Evolutionary conservation across 2,329 filamentous ascomycete genomes (phyloP), one percentile per base, ranked within the genome.

Genomic region (Pseudodiploospora longispora): DNA sequence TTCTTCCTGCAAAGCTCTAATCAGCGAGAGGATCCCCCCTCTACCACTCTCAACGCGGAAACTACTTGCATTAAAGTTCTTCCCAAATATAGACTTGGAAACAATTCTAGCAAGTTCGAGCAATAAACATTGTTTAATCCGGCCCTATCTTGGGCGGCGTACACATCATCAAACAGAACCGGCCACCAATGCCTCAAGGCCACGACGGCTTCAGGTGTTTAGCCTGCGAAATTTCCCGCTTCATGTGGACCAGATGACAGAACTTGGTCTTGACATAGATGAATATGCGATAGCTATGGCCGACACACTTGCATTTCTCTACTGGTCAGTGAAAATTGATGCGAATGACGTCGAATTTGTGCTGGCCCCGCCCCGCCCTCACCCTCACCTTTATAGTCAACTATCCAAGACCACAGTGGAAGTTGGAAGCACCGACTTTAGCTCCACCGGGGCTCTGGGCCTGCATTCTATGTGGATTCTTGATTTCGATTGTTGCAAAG

Each of bases 261-360:
- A 63, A 0, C 52, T 78, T 0, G 54, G 50, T 0, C 55, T 77
- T 0, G 49, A 62, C 1, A 27, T 43, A 1, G 5, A 41, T 0
- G 48, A 57, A 0, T 76, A 74, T 47, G 68, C 71, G 0, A 42
- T 43, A 1, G 56, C 59, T 0, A 75, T 80, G 65, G 76, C 69
- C 0, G 64, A 72, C 4, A 62, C 68, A 0, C 62, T 80, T 0
- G 74, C 75, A 0, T 59, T 71, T 3, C 58, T 79, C 41, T 68
- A 75, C 47, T 80, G 73, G 74, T 38, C 51, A 2, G 67, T 62
- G 0, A 48, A 58, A 9, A 53, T 76, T 0, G 74, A 80, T 48
- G 75, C 66, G 1, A 71, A 70, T 32, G 75, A 77, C 38, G 63
- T 80, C 2, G 73, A 80, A 40, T 79, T 78, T 50, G 75, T 80